These are phyloP conservation scores for Aspergillus bombycis DNA, from an alignment of 2,329 filamentous ascomycete genomes.

Conservation along the genomic window DNA sequence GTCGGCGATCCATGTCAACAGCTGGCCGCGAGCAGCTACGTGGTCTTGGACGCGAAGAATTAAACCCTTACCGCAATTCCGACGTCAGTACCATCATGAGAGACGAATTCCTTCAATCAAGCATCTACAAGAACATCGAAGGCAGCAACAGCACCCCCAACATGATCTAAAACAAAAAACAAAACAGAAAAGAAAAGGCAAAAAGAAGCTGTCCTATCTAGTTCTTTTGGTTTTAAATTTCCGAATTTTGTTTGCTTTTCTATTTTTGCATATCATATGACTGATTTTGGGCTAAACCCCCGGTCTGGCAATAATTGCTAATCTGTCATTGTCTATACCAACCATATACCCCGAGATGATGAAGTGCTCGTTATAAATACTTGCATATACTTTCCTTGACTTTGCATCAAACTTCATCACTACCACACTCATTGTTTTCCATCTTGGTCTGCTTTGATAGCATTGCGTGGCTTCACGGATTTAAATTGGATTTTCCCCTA, in stretches of 20 bases:
- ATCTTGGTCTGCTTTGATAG: background rate
- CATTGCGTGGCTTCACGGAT: background rate
- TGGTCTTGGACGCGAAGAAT: constrained; percentile 38
- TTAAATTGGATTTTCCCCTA: background rate
- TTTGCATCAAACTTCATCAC: background rate
- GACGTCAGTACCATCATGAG: constrained; percentile 40
- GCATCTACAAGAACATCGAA: constrained; percentile 22
- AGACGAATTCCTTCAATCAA: constrained; percentile 38
- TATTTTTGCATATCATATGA: background rate
- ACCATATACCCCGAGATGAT: constrained; percentile 2
- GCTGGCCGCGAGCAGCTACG: constrained; percentile 35
- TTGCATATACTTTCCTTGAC: background rate
- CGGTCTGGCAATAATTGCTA: background rate
- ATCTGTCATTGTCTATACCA: constrained; percentile 3
- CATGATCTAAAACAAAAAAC: background rate
- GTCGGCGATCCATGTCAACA: constrained; percentile 29
- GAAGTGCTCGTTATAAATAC: constrained; percentile 6
- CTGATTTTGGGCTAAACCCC: background rate
- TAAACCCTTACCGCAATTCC: constrained; percentile 41
- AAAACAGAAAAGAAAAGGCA: background rate
- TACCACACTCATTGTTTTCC: background rate
- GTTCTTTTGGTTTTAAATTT: background rate
- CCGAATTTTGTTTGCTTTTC: background rate
- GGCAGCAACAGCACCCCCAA: constrained; percentile 7
- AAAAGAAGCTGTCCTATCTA: background rate